Evolutionary conservation across 2,329 filamentous ascomycete genomes (phyloP), one percentile per base, ranked within the genome.

Genomic region (Phialophora tarda): DNA sequence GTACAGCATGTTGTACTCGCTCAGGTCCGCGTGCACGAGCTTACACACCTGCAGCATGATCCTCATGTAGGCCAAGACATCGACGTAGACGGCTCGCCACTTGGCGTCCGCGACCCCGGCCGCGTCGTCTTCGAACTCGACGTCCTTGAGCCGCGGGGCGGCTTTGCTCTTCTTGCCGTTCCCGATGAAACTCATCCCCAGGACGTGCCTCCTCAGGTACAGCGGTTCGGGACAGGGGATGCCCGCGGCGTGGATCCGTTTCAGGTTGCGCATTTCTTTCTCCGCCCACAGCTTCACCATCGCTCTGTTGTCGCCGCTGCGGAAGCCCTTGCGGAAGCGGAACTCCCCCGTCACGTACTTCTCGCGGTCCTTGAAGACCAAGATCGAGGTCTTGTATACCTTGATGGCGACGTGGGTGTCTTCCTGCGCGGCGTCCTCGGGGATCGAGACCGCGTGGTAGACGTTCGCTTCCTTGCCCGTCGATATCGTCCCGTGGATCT

Each of bases 231-330:
- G 95, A 72, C 91, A 96, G 5, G 93, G 91, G 62, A 99, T 97
- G 7, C 91, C 92, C 7, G 93, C 90, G 5, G 87, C 82, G 78
- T 96, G 83, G 69, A 99, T 89, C 63, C 95, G 86, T 72, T 92
- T 89, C 74, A 99, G 80, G 79, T 99, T 99, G 50, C 95, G 88
- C 82, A 96, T 96, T 80, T 99, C 95, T 81, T 99, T 99, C 81
- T 99, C 94, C 0, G 96, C 96, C 95, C 95, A 99, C 26, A 97
- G 84, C 79, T 97, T 96, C 72, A 99, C 94, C 94, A 98, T 98
- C 72, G 94, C 93, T 57, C 93, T 88, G 81, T 93, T 97, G 80
- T 93, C 96, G 71, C 91, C 91, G 83, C 97, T 98, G 80, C 94
- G 95, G 77, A 94, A 95, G 58, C 94, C 94, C 68, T 88, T 85